Base-by-base conservation (phyloP, 2,329 filamentous ascomycete species). In the Emmonsiellopsis sp. region DNA sequence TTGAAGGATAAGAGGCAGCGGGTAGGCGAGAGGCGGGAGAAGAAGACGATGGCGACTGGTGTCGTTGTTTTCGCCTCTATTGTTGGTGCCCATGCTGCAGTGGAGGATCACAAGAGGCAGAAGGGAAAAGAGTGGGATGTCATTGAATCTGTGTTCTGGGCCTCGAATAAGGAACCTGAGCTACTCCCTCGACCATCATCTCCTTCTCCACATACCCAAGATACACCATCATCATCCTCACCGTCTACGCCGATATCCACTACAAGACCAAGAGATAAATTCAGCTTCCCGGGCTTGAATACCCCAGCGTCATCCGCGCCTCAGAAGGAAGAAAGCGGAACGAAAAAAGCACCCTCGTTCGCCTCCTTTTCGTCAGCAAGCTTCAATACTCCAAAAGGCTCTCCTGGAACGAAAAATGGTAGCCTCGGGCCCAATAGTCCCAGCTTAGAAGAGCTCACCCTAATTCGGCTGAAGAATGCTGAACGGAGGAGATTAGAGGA, bases 41-140 rank as follows among this genome's bases (percentile, higher is more conserved):
- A 78, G 59, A 76, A 74, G 53, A 65, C 74, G 2, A 67, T 79
- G 52, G 77, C 74, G 5, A 79, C 73, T 1, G 80, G 74, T 0
- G 74, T 82, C 45, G 67, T 84, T 11, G 73, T 83, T 11, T 84
- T 77, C 64, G 67, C 70, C 3, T 81, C 79, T 3, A 74, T 84
- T 37, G 77, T 82, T 47, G 74, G 77, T 52, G 79, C 81, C 0
- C 77, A 82, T 60, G 72, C 77, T 3, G 79, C 80, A 7, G 76
- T 83, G 2, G 61, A 74, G 42, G 78, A 82, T 57, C 72, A 71
- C 51, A 68, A 70, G 52, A 73, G 71, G 31, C 63, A 66, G 49
- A 52, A 65, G n/a, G 70, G 70, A 33, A 61, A 60, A 1, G 73
- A 75, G 37, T 80, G 75, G 69, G 67, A 70, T 6, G 55, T 70